Percentiles rank a stretch among this genome's conserved stretches.
These are phyloP conservation scores for Coprinopsis strossmayeri DNA, from an alignment of 768 basidiomycete species.

Conservation along the genomic window DNA sequence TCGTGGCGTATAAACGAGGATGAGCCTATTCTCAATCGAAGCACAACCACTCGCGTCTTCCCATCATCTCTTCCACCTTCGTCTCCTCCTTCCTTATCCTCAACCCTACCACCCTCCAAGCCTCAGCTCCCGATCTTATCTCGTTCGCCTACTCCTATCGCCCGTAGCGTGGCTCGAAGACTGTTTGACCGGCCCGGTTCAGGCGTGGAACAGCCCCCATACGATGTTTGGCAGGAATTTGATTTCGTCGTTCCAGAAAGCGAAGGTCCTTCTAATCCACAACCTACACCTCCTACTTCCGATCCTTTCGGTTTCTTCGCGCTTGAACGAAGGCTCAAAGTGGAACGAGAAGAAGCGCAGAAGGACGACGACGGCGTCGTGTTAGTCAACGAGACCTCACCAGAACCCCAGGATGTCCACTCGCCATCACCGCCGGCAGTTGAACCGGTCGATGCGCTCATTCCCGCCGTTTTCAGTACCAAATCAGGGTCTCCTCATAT, in stretches of 20 bases:
- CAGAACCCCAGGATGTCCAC: constrained; percentile 6
- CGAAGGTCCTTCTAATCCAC: constrained; percentile 7
- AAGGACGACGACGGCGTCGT: no score
- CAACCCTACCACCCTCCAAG: constrained; percentile 9
- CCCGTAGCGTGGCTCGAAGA: constrained; percentile 2
- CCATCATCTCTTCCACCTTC: constrained; percentile 30
- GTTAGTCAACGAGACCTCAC: constrained; percentile 14
- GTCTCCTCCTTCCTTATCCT: constrained; percentile 23
- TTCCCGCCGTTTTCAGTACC: neutral
- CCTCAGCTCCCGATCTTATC: constrained; percentile 1
- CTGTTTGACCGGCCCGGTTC: constrained; percentile 3
- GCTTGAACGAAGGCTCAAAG: constrained; percentile 44
- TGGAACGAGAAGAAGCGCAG: constrained; percentile 24
- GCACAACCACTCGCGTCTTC: neutral
- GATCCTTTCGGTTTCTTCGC: constrained; percentile 58
- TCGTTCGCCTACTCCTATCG: constrained; percentile 11
- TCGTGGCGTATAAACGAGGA: neutral
- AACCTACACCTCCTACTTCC: constrained; percentile 20
- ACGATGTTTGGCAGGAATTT: constrained; percentile 19
- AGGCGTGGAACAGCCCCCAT: neutral
- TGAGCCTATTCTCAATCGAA: neutral
- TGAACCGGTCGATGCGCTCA: no score
- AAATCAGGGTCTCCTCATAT: constrained; percentile 3
- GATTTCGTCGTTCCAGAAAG: constrained; percentile 11
- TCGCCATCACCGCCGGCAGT: neutral